phyloP scores from a whole-genome alignment of 2,329 filamentous ascomycete species.

The Fusarium nisikadoi region DNA sequence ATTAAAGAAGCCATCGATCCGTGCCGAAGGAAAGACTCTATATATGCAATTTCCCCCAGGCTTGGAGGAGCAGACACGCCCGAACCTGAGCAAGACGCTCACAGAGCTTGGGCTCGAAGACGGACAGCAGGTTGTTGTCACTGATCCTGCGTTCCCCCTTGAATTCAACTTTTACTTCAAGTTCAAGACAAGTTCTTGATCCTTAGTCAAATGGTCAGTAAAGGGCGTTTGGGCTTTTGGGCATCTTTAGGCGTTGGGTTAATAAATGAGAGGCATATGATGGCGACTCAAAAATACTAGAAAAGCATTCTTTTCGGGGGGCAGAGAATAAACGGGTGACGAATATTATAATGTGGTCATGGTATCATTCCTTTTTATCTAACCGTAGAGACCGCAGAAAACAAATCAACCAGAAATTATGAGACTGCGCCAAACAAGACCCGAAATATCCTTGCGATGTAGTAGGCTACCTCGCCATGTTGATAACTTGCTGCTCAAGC shows the following conservation, averaged over 20 bases:
- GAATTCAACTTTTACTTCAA: constrained; percentile 69
- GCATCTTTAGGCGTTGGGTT: constrained; percentile 47
- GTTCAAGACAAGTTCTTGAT: constrained; percentile 51
- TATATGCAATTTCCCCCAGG: constrained; percentile 89
- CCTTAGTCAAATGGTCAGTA: neutral
- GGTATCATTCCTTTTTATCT: constrained; percentile 51
- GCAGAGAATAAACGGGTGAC: constrained; percentile 11
- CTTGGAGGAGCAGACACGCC: constrained; percentile 84
- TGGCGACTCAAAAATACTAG: constrained; percentile 17
- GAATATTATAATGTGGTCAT: constrained; percentile 43
- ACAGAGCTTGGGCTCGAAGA: constrained; percentile 76
- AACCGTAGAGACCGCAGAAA: constrained; percentile 43
- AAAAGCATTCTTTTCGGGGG: constrained; percentile 48
- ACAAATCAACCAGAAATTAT: constrained; percentile 34
- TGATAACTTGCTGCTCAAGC: constrained; percentile 75
- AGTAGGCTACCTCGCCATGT: constrained; percentile 64
- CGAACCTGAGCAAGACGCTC: constrained; percentile 83
- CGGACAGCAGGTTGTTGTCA: constrained; percentile 91
- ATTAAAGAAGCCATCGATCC: constrained; percentile 90
- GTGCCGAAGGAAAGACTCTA: constrained; percentile 81
- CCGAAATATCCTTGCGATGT: constrained; percentile 24
- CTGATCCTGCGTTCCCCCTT: constrained; percentile 87
- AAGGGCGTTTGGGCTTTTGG: constrained; percentile 34
- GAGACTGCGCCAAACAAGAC: constrained; percentile 40
- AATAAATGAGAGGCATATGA: constrained; percentile 4